Base-by-base conservation (phyloP, 805 yeast species). In the Huiozyma naganishii region DNA sequence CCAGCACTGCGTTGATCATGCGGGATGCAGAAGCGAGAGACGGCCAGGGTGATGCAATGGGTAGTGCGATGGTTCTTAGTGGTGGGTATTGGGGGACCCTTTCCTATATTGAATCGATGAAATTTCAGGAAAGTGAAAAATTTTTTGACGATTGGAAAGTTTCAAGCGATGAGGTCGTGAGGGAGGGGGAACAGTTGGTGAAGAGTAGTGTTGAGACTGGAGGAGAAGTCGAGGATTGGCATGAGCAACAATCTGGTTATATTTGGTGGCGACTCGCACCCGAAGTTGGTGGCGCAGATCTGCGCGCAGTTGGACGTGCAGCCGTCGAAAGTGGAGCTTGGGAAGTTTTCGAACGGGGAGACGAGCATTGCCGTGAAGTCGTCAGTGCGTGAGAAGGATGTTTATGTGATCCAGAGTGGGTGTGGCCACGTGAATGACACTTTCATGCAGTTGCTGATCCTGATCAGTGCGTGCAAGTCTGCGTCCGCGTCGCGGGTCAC, bases 331-430 rank as follows among this genome's bases (percentile, higher is more conserved):
- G 84, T 83, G 12, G 69, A 70, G 39, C 69, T 80, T 45, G 76
- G 76, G 47, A 80, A 80, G 58, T 76, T 77, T 58, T 81, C 90
- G 48, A 92, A 92, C 59, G 99, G 98, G 43, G 99, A 92, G 59
- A 89, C 95, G 4, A 80, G 90, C 29, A 86, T 92, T 46, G 83
- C 81, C 45, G 77, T 92, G 44, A 73, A 74, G 43, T 95, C 88
- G 55, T 83, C 95, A 9, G 97, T 92, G 27, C 74, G 99, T 58
- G 97, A 89, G 52, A 92, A 92, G 64, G 97, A 92, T 61, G 97
- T 92, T 6, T 92, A 83, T 57, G 88, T 88, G 37, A 73, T 89
- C 41, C 96, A 88, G 63, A 73, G 68, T 44, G 95, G 95, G 7
- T 80, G 89, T 53, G 95, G 95, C 7, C 77, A 81, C 54, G 95